A percentile compares a stretch with the other conserved stretches of the same genome.
Conservation (phyloP, 2,329 filamentous ascomycete species). For the Zarea fungicola region DNA sequence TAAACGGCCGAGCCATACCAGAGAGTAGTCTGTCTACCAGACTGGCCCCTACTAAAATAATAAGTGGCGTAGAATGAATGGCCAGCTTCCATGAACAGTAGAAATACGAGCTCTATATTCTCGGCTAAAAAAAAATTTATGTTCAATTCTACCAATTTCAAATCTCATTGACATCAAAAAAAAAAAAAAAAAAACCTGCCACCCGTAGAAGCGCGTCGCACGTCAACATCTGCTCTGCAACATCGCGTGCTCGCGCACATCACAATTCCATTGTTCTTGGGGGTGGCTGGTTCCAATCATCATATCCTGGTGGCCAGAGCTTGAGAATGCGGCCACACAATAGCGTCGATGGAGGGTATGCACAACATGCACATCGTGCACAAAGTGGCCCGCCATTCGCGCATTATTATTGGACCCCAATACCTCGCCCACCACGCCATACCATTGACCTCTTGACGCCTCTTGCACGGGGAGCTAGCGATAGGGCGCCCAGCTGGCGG, state of each 20-base stretch:
- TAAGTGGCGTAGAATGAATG: no score
- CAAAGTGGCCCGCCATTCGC: background rate
- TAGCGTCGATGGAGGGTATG: background rate
- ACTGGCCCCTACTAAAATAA: no score
- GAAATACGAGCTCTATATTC: no score
- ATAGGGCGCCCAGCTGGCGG: background rate
- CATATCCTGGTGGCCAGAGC: background rate
- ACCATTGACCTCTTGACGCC: background rate
- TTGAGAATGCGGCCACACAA: constrained; percentile 1
- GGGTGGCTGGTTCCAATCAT: background rate
- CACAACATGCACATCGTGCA: constrained; percentile 2
- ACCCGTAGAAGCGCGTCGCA: no score
- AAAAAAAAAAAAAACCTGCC: no score
- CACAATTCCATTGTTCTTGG: constrained; percentile 9
- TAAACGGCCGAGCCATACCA: no score
- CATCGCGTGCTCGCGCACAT: background rate
- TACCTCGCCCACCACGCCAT: background rate
- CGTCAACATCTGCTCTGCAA: background rate
- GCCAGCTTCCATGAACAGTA: no score
- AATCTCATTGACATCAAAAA: no score
- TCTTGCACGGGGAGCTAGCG: background rate
- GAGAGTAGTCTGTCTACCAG: no score
- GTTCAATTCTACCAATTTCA: no score
- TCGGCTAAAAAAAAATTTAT: no score
- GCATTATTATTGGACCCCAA: background rate